phyloP scores from a whole-genome alignment of 495 filamentous ascomycete genomes.

The Choiromyces venosus region DNA sequence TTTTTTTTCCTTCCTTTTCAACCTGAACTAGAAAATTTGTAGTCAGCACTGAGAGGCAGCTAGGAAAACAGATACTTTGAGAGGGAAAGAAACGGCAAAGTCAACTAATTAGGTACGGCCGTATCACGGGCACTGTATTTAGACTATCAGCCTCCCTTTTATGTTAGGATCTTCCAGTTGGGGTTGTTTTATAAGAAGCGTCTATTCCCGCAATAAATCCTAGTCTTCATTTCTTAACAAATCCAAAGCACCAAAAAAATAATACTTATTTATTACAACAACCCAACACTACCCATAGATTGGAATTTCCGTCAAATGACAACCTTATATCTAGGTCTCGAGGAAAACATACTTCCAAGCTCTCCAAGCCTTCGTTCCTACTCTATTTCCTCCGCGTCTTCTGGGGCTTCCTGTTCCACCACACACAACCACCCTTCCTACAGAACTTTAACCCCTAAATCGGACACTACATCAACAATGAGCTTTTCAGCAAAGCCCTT shows the following conservation, averaged over 20 bases:
- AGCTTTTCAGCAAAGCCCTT: slow-evolving; percentile 17
- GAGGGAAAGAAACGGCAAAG: slow-evolving; percentile 6
- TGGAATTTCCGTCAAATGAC: slow-evolving; percentile 7
- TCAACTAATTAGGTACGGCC: slow-evolving; percentile 12
- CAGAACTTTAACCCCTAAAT: slow-evolving; percentile 18
- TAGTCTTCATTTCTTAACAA: slow-evolving; percentile 1
- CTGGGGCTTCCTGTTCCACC: slow-evolving; percentile 20
- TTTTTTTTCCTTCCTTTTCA: slow-evolving; percentile 17
- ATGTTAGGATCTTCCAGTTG: slow-evolving; percentile 26
- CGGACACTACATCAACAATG: slow-evolving; percentile 8
- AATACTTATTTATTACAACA: slow-evolving; percentile 17
- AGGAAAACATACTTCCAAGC: slow-evolving; percentile 27
- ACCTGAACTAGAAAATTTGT: slow-evolving; percentile 6
- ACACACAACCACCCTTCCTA: slow-evolving; percentile 18
- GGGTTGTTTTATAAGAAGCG: slow-evolving; percentile 36
- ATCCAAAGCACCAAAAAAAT: slow-evolving; percentile 9
- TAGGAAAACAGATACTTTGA: background rate
- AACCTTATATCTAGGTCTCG: slow-evolving; percentile 4
- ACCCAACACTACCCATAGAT: slow-evolving; percentile 27
- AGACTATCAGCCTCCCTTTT: slow-evolving; percentile 30
- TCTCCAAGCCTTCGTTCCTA: slow-evolving; percentile 20
- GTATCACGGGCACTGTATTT: slow-evolving; percentile 27
- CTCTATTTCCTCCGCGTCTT: slow-evolving; percentile 26
- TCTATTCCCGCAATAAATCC: slow-evolving; percentile 14
- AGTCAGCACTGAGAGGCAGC: background rate